Evolutionary conservation across 1,284 basidiomycete species (phyloP).

Genomic region (Golubevia sp.): DNA sequence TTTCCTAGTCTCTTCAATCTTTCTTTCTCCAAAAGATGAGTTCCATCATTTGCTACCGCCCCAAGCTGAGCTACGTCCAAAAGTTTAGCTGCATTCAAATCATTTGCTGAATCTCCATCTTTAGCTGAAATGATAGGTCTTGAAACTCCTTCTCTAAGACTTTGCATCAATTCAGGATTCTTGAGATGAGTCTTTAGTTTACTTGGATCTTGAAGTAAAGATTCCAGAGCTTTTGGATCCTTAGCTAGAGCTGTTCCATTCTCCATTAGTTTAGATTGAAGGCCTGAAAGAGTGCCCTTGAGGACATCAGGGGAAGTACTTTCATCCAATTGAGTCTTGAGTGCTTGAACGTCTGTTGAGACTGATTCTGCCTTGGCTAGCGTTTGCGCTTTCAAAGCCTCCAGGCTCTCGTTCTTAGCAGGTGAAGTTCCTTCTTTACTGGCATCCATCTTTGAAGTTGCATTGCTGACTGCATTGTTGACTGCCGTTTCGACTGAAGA

Average conservation of each 20-base stretch:
- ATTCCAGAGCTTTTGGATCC: background rate
- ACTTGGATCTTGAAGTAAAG: slow-evolving; percentile 3
- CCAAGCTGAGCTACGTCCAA: slow-evolving; percentile 15
- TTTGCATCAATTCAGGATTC: background rate
- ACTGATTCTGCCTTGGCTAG: slow-evolving; percentile 1
- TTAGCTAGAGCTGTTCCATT: background rate
- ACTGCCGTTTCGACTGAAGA: background rate
- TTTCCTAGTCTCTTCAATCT: background rate
- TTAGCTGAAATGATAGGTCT: background rate
- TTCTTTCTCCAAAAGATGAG: background rate
- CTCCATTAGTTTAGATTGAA: background rate
- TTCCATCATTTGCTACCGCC: slow-evolving; percentile 6
- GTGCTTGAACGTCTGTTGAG: background rate
- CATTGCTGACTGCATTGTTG: background rate
- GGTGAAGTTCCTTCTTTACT: background rate
- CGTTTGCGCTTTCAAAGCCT: slow-evolving; percentile 3
- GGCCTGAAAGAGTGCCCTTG: background rate
- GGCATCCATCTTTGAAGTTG: background rate
- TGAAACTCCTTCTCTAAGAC: background rate
- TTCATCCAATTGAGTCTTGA: slow-evolving; percentile 3
- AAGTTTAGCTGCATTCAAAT: slow-evolving; percentile 7
- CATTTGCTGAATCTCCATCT: background rate
- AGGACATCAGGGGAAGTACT: slow-evolving; percentile 9
- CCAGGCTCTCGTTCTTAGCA: background rate
- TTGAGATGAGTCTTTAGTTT: background rate